These are phyloP conservation scores for Adansonia madagascariensis DNA, from an alignment of 441 rosid genomes.

Conservation along the genomic window DNA sequence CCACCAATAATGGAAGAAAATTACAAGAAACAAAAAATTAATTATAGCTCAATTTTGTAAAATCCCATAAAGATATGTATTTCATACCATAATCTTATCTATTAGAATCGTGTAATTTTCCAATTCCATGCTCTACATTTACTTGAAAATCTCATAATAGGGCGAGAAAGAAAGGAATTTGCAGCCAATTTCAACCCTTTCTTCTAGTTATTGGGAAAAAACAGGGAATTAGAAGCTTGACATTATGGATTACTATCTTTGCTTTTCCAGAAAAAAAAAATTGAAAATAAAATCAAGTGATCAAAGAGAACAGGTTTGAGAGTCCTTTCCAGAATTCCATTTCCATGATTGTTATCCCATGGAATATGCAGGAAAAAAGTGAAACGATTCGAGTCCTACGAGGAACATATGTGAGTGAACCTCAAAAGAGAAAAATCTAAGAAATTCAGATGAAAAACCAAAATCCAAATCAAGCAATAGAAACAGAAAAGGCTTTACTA, in stretches of 20 bases:
- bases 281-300: too few relatives aligned
- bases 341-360: not conserved
- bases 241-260: not conserved
- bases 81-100: not conserved
- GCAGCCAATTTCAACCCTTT: not conserved
- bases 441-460: not conserved
- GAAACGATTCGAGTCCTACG: not conserved
- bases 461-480: not conserved
- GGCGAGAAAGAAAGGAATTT: not conserved
- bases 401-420: not conserved
- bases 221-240: too few relatives aligned
- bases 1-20: conserved; percentile 14
- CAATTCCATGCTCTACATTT: not conserved
- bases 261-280: too few relatives aligned
- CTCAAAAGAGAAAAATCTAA: not conserved
- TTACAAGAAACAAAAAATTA: not conserved
- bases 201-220: not conserved
- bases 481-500: not conserved
- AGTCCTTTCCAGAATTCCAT: not conserved
- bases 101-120: not conserved
- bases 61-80: not conserved
- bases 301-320: not conserved
- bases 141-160: not conserved
- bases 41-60: not conserved
- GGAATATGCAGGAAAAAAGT: not conserved